Conservation (phyloP, 2,329 filamentous ascomycete species). For the Scedosporium apiospermum region DNA sequence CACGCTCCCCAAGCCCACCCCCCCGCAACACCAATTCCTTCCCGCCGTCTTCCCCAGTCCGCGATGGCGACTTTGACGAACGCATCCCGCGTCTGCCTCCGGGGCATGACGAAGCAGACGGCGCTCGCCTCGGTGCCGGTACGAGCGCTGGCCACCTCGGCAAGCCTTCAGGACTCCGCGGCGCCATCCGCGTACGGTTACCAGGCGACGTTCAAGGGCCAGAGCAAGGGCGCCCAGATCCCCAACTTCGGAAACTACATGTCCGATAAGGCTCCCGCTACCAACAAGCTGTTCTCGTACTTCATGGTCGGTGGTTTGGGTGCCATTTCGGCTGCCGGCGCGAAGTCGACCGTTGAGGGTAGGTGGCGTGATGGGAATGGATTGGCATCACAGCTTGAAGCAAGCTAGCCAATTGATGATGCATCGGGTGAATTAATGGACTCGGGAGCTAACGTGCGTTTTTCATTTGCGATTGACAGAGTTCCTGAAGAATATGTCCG, state of each 20-base stretch:
- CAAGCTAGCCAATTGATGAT: conserved; percentile 5
- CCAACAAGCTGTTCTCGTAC: conserved; percentile 88
- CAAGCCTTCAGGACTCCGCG: conserved; percentile 34
- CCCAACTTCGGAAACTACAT: conserved; percentile 87
- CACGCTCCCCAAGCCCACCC: conserved; percentile 12
- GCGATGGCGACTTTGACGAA: conserved; percentile 61
- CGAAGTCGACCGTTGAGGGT: conserved; percentile 98
- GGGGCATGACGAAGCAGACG: conserved; percentile 36
- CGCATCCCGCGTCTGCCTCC: conserved; percentile 61
- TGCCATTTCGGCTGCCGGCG: conserved; percentile 81
- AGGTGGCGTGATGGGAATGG: conserved; percentile 28
- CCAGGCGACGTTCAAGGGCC: conserved; percentile 43
- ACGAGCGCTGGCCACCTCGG: conserved; percentile 48
- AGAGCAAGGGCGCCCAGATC: conserved; percentile 55
- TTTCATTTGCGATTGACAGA: conserved; percentile 45
- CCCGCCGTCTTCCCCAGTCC: conserved; percentile 10
- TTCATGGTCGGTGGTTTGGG: conserved; percentile 98
- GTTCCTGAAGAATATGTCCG: conserved; percentile 99
- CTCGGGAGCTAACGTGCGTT: neutral
- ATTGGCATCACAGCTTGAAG: conserved; percentile 12
- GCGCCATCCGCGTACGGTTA: conserved; percentile 32
- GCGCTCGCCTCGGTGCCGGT: conserved; percentile 28
- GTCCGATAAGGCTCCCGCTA: conserved; percentile 55
- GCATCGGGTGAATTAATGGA: neutral
- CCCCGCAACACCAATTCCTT: conserved; percentile 14